Conservation (phyloP, 2,329 filamentous ascomycete genomes). For the Fusarium luffae region DNA sequence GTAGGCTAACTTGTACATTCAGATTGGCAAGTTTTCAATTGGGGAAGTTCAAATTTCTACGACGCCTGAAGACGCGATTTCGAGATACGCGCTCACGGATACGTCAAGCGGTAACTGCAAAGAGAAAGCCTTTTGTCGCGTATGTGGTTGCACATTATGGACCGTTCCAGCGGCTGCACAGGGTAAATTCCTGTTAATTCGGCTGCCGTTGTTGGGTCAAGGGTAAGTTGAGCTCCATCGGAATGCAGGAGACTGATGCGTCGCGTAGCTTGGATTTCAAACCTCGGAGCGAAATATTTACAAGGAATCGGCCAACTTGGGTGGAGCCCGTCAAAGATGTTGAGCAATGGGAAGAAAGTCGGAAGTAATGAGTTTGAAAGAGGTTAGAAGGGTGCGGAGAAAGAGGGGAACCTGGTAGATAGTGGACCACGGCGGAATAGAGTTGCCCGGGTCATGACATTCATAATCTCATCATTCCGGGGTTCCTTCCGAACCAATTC, state of each 20-base stretch:
- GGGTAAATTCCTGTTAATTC: constrained; percentile 40
- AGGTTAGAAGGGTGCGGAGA: constrained; percentile 1
- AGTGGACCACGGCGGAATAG: constrained; percentile 1
- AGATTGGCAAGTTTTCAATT: constrained; percentile 46
- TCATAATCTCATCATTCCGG: not conserved
- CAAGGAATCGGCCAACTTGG: constrained; percentile 45
- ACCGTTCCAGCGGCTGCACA: constrained; percentile 44
- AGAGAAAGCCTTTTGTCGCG: constrained; percentile 44
- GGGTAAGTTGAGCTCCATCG: constrained; percentile 36
- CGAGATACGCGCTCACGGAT: constrained; percentile 32
- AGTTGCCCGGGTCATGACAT: not conserved
- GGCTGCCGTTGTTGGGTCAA: constrained; percentile 38
- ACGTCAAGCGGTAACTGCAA: constrained; percentile 44
- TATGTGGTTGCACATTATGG: constrained; percentile 45
- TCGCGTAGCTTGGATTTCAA: constrained; percentile 23
- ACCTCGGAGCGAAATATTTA: constrained; percentile 46
- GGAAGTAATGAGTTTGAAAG: constrained; percentile 33
- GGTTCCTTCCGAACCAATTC: constrained; percentile 21
- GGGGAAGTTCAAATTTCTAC: constrained; percentile 27
- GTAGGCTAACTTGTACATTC: not conserved
- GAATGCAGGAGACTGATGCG: not conserved
- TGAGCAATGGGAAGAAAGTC: constrained; percentile 44
- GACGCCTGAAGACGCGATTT: not conserved
- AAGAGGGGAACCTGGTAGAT: constrained; percentile 12
- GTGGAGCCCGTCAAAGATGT: constrained; percentile 30